Evolutionary conservation across 2,329 filamentous ascomycete genomes (phyloP), one percentile per base, ranked within the genome.

Genomic region (Fusarium lateritium): DNA sequence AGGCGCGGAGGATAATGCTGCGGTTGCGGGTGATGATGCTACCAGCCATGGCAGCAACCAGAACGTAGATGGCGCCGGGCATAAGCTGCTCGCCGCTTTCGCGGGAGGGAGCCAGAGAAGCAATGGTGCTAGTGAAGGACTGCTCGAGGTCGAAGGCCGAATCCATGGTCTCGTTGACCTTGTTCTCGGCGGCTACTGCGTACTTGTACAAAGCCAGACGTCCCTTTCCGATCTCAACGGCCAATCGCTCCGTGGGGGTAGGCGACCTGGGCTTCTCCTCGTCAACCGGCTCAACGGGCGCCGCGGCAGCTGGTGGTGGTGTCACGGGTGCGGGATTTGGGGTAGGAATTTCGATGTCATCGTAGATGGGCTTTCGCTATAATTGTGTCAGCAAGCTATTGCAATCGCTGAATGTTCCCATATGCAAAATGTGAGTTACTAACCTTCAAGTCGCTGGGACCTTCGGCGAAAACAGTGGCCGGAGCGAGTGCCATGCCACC

Each of bases 11-110:
- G 67, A 97, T 79, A 67, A 98, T 86, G 80, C 92, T 94, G 74
- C 95, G 90, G 84, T 97, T 97, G 68, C 95, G 90, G 56, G 93
- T 89, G 56, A 98, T 84, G 78, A 99, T 98, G 80, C 90, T 94
- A 73, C 95, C 96, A 36, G 96, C 93, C 94, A 99, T 98, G 75
- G 93, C 91, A 42, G 94, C 91, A 47, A 99, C 94, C 31, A 98
- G 88, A 46, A 98, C 94, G 83, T 98, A 98, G 72, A 98, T 89
- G 62, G 90, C 86, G 26, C 95, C 95, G 34, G 96, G 96, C 82
- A 98, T 90, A 58, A 99, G 87, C 77, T 90, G 90, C 85, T 99
- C 96, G 78, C 92, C 93, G 64, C 90, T 93, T 81, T 95, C 92
- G 75, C 91, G 91, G 38, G 94, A 85, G 31, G 96, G 96, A 21